Base-by-base conservation (phyloP, 2,329 filamentous ascomycete species). In the Aspergillus amoenus region DNA sequence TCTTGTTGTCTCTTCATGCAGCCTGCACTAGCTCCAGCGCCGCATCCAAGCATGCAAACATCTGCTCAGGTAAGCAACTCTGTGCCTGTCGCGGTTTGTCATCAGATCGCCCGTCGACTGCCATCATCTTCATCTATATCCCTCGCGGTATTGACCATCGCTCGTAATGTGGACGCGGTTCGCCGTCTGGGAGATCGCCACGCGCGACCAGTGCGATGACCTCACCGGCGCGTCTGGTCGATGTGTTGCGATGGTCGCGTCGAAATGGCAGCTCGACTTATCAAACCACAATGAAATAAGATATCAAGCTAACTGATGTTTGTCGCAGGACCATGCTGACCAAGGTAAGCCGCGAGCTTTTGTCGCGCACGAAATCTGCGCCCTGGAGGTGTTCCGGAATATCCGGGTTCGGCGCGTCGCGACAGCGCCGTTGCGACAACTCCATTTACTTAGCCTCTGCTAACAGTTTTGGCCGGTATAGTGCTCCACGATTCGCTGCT, bases 401-500 rank as follows among this genome's bases (percentile, higher is more conserved):
- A 71, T 77, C 73, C 76, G 69, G 70, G 30, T 39, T 13, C 52
- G 24, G 15, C 49, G 39, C 48, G 32, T 41, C 27, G 22, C 30
- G 43, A 39, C 7, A 24, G 7, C 18, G 40, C 39, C 6, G 7
- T 22, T 15, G 21, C 18, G 40, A 48, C 46, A 12, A 9, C 44
- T 4, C 27, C n/a, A 34, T 18, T n/a, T 8, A 32, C 44, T n/a
- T 37, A n/a, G 34, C 13, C 27, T 18, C 39, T 52, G 61, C 59
- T 65, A 54, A 66, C 57, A 27, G 32, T 32, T 39, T 47, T 37
- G 37, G 11, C 39, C 27, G 27, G 46, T 44, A 47, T 47, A 87
- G 84, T 83, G 70, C 80, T 87, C 68, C 81, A 84, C 73, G 84
- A 87, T 69, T 84, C 86, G 66, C 82, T 87, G 44, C 79, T 87